phyloP scores from a whole-genome alignment of 306 rosid species.

The Morella rubra region DNA sequence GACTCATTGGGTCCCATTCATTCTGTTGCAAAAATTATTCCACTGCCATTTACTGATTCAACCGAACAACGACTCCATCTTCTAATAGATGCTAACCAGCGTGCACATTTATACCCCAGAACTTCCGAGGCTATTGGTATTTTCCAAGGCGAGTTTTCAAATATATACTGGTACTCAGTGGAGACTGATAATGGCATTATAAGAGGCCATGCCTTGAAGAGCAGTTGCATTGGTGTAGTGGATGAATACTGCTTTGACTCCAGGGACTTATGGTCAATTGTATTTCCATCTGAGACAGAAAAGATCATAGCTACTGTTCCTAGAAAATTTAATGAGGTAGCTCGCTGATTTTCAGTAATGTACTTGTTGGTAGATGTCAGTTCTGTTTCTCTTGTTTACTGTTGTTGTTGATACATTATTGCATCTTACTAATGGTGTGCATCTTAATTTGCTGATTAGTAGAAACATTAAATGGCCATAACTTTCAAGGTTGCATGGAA shows the following conservation, averaged over 20 bases:
- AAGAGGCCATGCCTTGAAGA: slow-evolving; percentile 82
- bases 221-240: slow-evolving; percentile 46
- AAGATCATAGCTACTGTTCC: slow-evolving; percentile 71
- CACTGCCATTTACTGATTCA: slow-evolving; percentile 82
- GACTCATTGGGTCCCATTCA: slow-evolving; percentile 53
- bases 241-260: slow-evolving; percentile 80
- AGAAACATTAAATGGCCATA: not conserved
- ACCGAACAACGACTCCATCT: slow-evolving; percentile 90
- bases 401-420: not conserved
- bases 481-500: slow-evolving; percentile 1
- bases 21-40: slow-evolving; percentile 70
- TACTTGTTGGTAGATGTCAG: not conserved
- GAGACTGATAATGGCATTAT: slow-evolving; percentile 69
- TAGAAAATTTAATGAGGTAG: slow-evolving; percentile 80
- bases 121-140: slow-evolving; percentile 74
- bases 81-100: slow-evolving; percentile 57
- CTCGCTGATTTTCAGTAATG: not conserved
- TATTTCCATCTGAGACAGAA: slow-evolving; percentile 93
- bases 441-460: not conserved
- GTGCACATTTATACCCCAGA: slow-evolving; percentile 78
- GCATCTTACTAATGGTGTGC: not conserved
- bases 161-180: slow-evolving; percentile 92
- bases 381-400: not conserved
- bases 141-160: slow-evolving; percentile 67
- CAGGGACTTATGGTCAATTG: slow-evolving; percentile 80